These are phyloP conservation scores for Phytophthora vignae DNA, from an alignment of 352 stramenopile species.

Conservation along the genomic window DNA sequence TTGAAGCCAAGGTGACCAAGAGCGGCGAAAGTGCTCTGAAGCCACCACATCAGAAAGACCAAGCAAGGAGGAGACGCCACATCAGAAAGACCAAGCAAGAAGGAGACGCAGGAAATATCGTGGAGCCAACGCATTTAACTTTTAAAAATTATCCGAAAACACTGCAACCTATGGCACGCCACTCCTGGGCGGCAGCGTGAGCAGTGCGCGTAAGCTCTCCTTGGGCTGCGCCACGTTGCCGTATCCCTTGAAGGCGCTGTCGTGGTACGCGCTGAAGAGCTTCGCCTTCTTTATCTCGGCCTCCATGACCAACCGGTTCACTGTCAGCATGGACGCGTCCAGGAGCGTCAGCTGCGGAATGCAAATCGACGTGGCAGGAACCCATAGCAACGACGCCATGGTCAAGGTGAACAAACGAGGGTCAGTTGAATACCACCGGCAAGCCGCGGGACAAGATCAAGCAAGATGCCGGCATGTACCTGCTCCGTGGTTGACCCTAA, in stretches of 20 bases:
- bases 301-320: conserved; percentile 72
- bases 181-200: conserved; percentile 37
- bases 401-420: conserved; percentile 8
- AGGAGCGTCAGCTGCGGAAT: conserved; percentile 55
- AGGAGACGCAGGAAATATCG: too few relatives aligned
- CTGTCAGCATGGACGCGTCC: conserved; percentile 68
- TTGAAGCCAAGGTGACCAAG: conserved; percentile 13
- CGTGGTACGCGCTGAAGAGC: conserved; percentile 79
- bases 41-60: too few relatives aligned
- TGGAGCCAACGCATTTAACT: conserved; percentile 13
- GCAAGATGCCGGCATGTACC: conserved; percentile 29
- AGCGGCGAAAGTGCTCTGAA: not conserved
- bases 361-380: conserved; percentile 5
- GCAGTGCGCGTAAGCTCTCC: conserved; percentile 70
- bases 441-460: not conserved
- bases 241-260: conserved; percentile 83
- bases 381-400: not conserved
- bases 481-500: conserved; percentile 53
- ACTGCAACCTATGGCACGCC: conserved; percentile 28
- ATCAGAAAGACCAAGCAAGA: not conserved
- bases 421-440: conserved; percentile 21
- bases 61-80: too few relatives aligned
- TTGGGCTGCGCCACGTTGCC: conserved; percentile 66
- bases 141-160: conserved; percentile 32
- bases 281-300: conserved; percentile 73